A percentile compares a stretch with the other conserved stretches of the same genome.
These are phyloP conservation scores for Austroboletus niveus DNA, from an alignment of 1,284 basidiomycete genomes.

Conservation along the genomic window DNA sequence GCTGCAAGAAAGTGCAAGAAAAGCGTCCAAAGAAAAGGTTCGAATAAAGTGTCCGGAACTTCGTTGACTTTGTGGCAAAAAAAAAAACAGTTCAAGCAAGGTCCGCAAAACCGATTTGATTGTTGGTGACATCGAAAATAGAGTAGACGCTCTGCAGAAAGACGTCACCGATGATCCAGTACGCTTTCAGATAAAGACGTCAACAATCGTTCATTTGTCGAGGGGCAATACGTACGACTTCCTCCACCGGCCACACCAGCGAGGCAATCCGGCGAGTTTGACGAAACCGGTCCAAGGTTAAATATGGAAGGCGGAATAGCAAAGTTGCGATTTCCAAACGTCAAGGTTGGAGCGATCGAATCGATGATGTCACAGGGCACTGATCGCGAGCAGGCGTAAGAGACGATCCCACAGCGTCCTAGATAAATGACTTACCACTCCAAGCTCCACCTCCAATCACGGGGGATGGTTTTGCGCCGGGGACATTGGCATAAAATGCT, in stretches of 20 bases:
- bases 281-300: slow-evolving; percentile 27
- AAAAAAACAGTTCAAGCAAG: slow-evolving; percentile 15
- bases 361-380: slow-evolving; percentile 27
- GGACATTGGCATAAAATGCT: slow-evolving; percentile 24
- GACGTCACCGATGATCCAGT: slow-evolving; percentile 31
- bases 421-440: slow-evolving; percentile 16
- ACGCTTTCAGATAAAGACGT: slow-evolving; percentile 18
- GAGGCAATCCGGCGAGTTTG: slow-evolving; percentile 25
- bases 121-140: slow-evolving; percentile 26
- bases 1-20: neutral
- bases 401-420: neutral
- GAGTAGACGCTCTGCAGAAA: slow-evolving; percentile 32
- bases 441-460: slow-evolving; percentile 23
- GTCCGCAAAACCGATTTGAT: slow-evolving; percentile 31
- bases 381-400: slow-evolving; percentile 10
- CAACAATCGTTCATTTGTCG: no score
- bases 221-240: slow-evolving; percentile 12
- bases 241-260: slow-evolving; percentile 29
- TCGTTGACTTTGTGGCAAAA: neutral
- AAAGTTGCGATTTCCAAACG: slow-evolving; percentile 27
- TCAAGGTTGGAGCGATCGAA: slow-evolving; percentile 25
- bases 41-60: neutral
- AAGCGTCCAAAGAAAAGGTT: slow-evolving; percentile 3
- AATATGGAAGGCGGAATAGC: slow-evolving; percentile 27
- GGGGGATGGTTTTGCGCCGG: slow-evolving; percentile 17